These are phyloP conservation scores for Pleurotus platypus DNA, from an alignment of 768 basidiomycete genomes.

Conservation along the genomic window DNA sequence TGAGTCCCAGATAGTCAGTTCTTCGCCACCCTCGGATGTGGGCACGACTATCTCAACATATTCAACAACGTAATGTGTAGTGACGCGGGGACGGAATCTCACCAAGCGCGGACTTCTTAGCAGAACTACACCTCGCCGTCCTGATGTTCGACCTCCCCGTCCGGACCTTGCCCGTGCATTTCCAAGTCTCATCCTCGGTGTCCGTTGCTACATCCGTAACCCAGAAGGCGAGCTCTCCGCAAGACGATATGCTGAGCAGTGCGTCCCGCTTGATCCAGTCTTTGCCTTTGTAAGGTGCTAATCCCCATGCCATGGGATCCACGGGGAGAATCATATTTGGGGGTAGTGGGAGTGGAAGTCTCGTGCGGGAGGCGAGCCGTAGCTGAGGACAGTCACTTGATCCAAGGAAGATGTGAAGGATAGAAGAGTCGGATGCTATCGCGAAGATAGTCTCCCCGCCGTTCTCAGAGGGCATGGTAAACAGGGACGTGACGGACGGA, in stretches of 20 bases:
- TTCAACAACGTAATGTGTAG: constrained; percentile 9
- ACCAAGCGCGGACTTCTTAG: constrained; percentile 91
- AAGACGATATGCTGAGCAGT: constrained; percentile 70
- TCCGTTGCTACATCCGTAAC: constrained; percentile 41
- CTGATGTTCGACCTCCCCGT: constrained; percentile 65
- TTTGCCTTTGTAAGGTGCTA: constrained; percentile 14
- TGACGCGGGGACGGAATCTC: constrained; percentile 17
- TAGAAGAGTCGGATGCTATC: constrained; percentile 55
- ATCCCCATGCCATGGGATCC: constrained; percentile 87
- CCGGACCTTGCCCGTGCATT: constrained; percentile 67
- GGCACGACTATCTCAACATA: constrained; percentile 49
- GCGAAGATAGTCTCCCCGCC: constrained; percentile 60
- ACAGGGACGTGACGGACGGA: constrained; percentile 55
- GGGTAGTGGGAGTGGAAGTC: constrained; percentile 47
- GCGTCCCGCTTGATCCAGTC: constrained; percentile 61
- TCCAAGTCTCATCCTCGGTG: constrained; percentile 41
- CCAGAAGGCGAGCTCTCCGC: constrained; percentile 89
- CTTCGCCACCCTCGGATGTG: constrained; percentile 59
- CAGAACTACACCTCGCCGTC: constrained; percentile 82
- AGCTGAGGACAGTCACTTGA: constrained; percentile 31
- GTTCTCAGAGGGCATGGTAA: constrained; percentile 57
- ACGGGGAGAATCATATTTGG: constrained; percentile 67
- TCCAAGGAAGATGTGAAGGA: constrained; percentile 51
- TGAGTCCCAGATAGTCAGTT: constrained; percentile 96
- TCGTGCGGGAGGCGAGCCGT: constrained; percentile 41